Base-by-base conservation (phyloP, 495 filamentous ascomycete species). In the Penicillium maclennaniae region DNA sequence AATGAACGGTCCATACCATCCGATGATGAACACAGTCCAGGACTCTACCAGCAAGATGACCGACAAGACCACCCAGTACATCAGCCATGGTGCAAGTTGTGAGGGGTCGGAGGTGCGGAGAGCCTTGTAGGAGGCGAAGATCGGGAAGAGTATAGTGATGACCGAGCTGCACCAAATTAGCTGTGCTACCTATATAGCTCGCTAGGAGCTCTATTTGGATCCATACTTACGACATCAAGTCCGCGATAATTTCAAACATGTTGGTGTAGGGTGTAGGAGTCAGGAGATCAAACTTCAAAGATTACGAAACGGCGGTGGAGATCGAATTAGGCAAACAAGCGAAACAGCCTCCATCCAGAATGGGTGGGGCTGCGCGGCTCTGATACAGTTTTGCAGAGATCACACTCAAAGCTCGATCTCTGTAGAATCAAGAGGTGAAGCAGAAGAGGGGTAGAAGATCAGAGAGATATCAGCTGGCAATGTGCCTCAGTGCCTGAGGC, bases 71-170 rank as follows among this genome's bases (percentile, higher is more conserved):
- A 96, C 89, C 90, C 91, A 99, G 80, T 97, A 99, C 87, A 97
- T 97, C 47, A 99, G 81, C 93, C 93, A 99, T 91, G 93, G 93
- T 56, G 90, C 88, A 25, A 97, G 80, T 64, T 92, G 88, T 28
- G 89, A 84, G 15, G 92, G 92, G 70, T 96, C 88, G 40, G 87
- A 87, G 19, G 91, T 90, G 69, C 91, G 91, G 60, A 99, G 88
- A 37, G 93, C 95, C 78, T 97, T 97, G 82, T 95, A 97, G 51
- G 92, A 96, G 52, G 92, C 92, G 73, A 96, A 99, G 47, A 96
- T 82, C 53, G 93, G 93, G 73, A 99, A 92, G 69, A 96, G 81
- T 66, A 97, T 91, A 52, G 91, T 93, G 49, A 89, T 83, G 63
- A 93, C 72, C 51, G 92, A 95, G 73, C 76, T 71, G 54, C 38